These are phyloP conservation scores for Hansenula lynferdii DNA, from an alignment of 1,139 yeast genomes.

Conservation along the genomic window DNA sequence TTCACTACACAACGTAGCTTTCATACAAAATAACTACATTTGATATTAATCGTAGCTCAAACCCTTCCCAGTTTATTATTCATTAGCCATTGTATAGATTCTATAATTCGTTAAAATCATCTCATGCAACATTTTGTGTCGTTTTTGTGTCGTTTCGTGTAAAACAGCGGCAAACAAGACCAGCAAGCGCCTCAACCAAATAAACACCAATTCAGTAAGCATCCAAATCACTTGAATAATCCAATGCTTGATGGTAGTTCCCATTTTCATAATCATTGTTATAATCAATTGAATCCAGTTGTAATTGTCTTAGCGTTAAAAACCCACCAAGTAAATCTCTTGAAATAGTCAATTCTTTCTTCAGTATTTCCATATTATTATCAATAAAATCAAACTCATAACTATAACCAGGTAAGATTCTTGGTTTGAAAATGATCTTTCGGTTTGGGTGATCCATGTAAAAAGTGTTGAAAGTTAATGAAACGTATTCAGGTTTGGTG, in stretches of 20 bases:
- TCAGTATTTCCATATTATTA: constrained; percentile 4
- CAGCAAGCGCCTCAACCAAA: no score
- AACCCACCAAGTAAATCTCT: constrained; percentile 8
- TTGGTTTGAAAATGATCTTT: constrained; percentile 16
- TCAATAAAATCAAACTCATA: constrained; percentile 19
- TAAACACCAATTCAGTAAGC: not conserved
- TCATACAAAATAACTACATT: no score
- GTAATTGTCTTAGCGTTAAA: constrained; percentile 8
- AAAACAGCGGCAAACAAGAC: no score
- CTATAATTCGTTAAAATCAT: no score
- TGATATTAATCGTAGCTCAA: no score
- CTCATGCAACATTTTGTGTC: no score
- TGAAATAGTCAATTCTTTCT: constrained; percentile 7
- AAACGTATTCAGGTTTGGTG: constrained; percentile 19
- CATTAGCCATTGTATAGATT: no score
- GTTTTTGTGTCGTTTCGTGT: no score
- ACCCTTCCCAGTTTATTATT: no score
- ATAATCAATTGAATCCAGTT: constrained; percentile 12
- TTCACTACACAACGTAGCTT: no score
- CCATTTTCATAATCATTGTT: constrained; percentile 9
- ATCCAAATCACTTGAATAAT: constrained; percentile 1
- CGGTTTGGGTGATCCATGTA: constrained; percentile 12
- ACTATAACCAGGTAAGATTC: constrained; percentile 14
- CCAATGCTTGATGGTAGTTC: constrained; percentile 12
- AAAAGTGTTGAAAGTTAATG: constrained; percentile 18